phyloP scores from a whole-genome alignment of 116 monocot species.

The Trichopus zeylanicus region DNA sequence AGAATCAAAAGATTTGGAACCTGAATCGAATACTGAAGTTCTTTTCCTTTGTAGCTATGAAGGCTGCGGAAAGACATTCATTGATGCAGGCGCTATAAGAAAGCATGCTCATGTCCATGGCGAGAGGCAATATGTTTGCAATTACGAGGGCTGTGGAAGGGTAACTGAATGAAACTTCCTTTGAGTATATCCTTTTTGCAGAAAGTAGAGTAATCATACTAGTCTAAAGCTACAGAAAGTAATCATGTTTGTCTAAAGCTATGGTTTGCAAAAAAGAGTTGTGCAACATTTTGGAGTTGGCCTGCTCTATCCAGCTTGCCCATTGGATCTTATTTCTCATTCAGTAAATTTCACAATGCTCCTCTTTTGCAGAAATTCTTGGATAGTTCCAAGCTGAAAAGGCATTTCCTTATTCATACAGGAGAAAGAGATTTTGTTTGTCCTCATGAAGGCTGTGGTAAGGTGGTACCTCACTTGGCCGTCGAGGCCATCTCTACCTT shows the following conservation, averaged over 20 bases:
- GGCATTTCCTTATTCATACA: constrained; percentile 88
- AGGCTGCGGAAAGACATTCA: constrained; percentile 75
- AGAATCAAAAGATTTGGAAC: constrained; percentile 48
- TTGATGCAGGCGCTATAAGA: constrained; percentile 50
- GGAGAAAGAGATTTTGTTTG: constrained; percentile 72
- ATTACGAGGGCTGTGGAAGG: constrained; percentile 80
- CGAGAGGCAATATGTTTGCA: constrained; percentile 71
- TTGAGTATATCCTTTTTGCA: no score
- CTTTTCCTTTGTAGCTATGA: constrained; percentile 80
- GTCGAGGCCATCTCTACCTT: not conserved
- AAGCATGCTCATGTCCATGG: constrained; percentile 86
- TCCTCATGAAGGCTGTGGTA: constrained; percentile 89
- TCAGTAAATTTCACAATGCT: not conserved
- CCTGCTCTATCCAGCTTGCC: no score
- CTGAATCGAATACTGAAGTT: constrained; percentile 74
- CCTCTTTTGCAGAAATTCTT: constrained; percentile 70
- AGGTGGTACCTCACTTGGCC: constrained; percentile 48
- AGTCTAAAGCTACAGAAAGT: no score
- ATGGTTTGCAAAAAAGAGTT: no score
- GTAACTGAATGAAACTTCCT: no score
- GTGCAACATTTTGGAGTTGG: no score
- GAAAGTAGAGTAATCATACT: no score
- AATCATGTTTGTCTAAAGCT: no score
- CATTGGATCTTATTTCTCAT: not conserved
- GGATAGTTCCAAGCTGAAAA: constrained; percentile 93